These are phyloP conservation scores for Marsdenia floribunda DNA, from an alignment of 257 asterid species.

Conservation along the genomic window DNA sequence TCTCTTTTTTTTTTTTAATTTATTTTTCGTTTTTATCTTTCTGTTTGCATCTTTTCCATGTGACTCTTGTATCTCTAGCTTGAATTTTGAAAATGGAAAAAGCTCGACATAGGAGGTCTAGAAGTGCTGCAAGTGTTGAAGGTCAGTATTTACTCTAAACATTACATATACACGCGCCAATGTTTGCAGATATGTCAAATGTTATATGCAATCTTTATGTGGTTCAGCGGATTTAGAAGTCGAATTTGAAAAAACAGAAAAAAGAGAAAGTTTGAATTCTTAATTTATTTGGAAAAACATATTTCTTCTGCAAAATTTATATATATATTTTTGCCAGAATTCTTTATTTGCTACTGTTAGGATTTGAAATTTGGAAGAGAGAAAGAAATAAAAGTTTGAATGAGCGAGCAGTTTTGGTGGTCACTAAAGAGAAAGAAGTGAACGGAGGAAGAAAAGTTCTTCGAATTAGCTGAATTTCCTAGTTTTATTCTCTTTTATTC, in stretches of 20 bases:
- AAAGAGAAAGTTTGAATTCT: not conserved
- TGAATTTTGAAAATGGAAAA: constrained; percentile 66
- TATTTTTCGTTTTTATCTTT: constrained; percentile 10
- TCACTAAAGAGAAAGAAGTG: not conserved
- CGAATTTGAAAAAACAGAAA: not conserved
- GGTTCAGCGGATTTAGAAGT: not conserved
- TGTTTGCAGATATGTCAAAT: not conserved
- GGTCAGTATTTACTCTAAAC: constrained; percentile 36
- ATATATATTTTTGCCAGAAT: not conserved
- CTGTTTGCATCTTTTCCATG: constrained; percentile 14
- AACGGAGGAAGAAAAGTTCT: not conserved
- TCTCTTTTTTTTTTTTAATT: constrained; percentile 13
- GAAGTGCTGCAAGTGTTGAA: constrained; percentile 62
- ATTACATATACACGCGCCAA: not conserved
- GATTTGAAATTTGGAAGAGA: too few relatives aligned
- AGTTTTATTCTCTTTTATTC: too few relatives aligned
- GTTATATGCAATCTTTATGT: not conserved
- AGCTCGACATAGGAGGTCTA: constrained; percentile 75
- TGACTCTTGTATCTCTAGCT: constrained; percentile 19
- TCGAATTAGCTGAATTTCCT: not conserved
- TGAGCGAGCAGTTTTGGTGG: not conserved
- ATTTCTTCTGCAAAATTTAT: not conserved
- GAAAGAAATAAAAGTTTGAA: not conserved
- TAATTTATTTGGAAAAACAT: not conserved
- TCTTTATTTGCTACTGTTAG: not conserved